phyloP scores from a whole-genome alignment of 1,284 basidiomycete species.

The Rhodotorula glutinis region DNA sequence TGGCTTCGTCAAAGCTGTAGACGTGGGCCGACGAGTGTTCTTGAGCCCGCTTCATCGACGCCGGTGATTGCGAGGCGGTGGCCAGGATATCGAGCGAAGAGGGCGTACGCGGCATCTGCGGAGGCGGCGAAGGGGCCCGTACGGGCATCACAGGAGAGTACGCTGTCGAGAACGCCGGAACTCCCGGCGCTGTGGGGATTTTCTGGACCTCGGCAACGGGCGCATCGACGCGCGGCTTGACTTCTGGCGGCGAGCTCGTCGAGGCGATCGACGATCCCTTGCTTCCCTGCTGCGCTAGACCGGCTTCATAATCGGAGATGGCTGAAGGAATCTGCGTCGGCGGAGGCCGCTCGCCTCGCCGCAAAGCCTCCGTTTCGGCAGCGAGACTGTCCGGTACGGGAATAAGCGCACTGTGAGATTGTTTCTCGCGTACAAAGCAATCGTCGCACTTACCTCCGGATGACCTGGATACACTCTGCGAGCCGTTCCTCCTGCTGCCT shows the following conservation, averaged over 20 bases:
- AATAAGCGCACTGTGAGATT: background rate
- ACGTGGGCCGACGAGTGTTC: background rate
- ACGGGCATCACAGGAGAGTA: background rate
- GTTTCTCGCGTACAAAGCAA: too few relatives aligned
- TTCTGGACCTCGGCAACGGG: background rate
- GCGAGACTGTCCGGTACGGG: background rate
- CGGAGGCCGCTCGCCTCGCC: constrained; percentile 21
- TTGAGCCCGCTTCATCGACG: background rate
- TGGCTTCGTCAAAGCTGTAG: background rate
- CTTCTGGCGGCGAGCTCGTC: background rate
- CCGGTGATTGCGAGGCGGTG: background rate
- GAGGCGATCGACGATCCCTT: background rate
- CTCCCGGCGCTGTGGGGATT: background rate
- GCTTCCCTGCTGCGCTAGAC: background rate
- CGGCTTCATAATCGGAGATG: background rate
- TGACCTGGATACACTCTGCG: background rate
- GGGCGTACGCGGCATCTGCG: background rate
- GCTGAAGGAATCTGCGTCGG: background rate
- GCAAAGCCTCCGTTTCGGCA: constrained; percentile 27
- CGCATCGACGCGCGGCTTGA: constrained; percentile 1
- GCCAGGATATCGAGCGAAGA: background rate
- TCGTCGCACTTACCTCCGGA: constrained; percentile 15
- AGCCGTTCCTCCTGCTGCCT: constrained; percentile 23
- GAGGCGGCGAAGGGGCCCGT: too few relatives aligned
- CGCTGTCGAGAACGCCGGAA: background rate